Evolutionary conservation across 2,329 filamentous ascomycete species (phyloP), one percentile per base, ranked within the genome.

Genomic region (Cladorrhinum sp.): DNA sequence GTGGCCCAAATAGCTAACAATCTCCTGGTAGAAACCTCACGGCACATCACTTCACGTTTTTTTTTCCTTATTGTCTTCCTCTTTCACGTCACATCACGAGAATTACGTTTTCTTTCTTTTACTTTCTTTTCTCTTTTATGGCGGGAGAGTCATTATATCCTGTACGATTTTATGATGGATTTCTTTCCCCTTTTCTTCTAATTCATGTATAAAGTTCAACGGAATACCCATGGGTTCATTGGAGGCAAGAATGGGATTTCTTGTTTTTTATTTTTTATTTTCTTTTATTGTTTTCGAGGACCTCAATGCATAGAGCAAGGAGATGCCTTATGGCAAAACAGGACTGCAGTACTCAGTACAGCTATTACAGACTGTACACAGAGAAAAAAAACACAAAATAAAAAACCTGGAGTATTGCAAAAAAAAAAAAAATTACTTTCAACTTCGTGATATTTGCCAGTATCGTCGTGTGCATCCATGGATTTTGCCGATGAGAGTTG

Each of bases 81-180:
- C 18, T 41, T n/a, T 16, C 1, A 27, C 20, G 23, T 56, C 36
- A 48, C 22, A 27, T 56, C 54, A 48, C 54, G 38, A 32, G 20
- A 56, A 24, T 56, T 56, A 27, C 54, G 22, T 25, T 56, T 25
- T 20, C 52, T 32, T 32, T 32, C 29, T 32, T 32, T 32, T 32
- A 6, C 29, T 13, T 32, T 32, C 29, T 32, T 7, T 13, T 32
- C n/a, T 32, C 7, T 18, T 45, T 45, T 45, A n/a, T 18, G 41
- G 20, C 20, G 20, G 38, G 36, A 56, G 24, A 45, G 27, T n/a
- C 18, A 23, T 24, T 29, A 48, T 48, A 20, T 16, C 36, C 20
- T 48, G 32, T 13, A 18, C 45, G 29, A 24, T 20, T 16, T 9
- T 36, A 36, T 36, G 10, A 36, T 16, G 32, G 32, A 36, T 36